Percentiles rank a stretch among this genome's conserved stretches.
These are phyloP conservation scores for Mycena indigotica DNA, from an alignment of 768 basidiomycete genomes.

Conservation along the genomic window DNA sequence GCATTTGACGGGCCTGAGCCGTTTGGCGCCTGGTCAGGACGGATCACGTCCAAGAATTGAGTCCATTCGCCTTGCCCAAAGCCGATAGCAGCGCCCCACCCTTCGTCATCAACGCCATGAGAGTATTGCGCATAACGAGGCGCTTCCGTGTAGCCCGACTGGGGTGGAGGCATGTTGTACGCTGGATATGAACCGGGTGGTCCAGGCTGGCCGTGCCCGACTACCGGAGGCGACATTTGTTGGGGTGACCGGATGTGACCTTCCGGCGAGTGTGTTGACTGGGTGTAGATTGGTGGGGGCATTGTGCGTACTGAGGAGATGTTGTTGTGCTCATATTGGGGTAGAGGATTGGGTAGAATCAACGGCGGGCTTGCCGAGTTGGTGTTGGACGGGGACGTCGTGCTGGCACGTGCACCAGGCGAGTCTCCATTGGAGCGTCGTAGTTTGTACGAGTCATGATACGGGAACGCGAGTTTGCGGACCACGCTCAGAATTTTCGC, in stretches of 20 bases:
- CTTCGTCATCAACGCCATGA: slow-evolving; percentile 54
- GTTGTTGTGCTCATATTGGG: slow-evolving; percentile 37
- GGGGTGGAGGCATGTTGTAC: slow-evolving; percentile 27
- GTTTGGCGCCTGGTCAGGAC: slow-evolving; percentile 39
- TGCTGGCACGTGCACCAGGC: slow-evolving; percentile 46
- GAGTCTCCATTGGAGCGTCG: slow-evolving; percentile 52
- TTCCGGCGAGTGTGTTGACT: slow-evolving; percentile 14
- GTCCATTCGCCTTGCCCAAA: slow-evolving; percentile 80
- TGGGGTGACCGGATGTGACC: slow-evolving; percentile 25
- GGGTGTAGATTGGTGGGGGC: slow-evolving; percentile 24
- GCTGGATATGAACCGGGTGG: slow-evolving; percentile 21
- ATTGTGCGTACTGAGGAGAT: slow-evolving; percentile 34
- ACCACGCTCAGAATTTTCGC: slow-evolving; percentile 65
- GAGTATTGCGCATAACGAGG: slow-evolving; percentile 47
- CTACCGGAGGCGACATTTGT: slow-evolving; percentile 28
- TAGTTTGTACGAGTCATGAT: slow-evolving; percentile 65
- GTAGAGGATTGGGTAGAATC: slow-evolving; percentile 36
- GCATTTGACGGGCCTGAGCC: slow-evolving; percentile 30
- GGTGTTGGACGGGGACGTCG: slow-evolving; percentile 60
- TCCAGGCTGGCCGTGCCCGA: slow-evolving; percentile 26
- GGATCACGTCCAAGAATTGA: slow-evolving; percentile 64
- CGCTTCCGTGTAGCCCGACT: slow-evolving; percentile 41
- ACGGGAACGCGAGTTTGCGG: slow-evolving; percentile 80
- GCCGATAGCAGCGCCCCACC: slow-evolving; percentile 73
- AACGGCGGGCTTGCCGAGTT: slow-evolving; percentile 61